Conservation (phyloP, 2,329 filamentous ascomycete species). For the Sporothrix mexicana region DNA sequence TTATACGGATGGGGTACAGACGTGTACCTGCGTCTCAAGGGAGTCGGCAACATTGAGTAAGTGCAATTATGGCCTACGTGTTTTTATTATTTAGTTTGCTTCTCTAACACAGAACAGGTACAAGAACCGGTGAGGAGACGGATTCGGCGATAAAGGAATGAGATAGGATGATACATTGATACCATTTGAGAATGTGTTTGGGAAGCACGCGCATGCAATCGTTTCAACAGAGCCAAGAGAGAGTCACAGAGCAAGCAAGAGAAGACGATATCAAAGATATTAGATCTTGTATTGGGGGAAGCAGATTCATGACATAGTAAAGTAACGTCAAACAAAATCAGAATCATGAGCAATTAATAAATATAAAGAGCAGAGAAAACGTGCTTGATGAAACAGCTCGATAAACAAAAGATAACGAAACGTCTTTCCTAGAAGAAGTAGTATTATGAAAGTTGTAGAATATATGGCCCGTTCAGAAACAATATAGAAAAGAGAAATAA, state of each 20-base stretch:
- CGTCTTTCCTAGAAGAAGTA: constrained; percentile 11
- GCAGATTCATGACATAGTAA: not conserved
- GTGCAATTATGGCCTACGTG: not conserved
- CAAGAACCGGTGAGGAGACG: not conserved
- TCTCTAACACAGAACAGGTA: constrained; percentile 9
- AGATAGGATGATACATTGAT: constrained; percentile 11
- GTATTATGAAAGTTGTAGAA: constrained; percentile 14
- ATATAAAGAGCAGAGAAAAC: not conserved
- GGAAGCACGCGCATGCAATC: no score
- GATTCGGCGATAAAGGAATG: not conserved
- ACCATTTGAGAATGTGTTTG: not conserved
- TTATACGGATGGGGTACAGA: constrained; percentile 89
- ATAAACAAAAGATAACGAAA: not conserved
- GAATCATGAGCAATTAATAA: not conserved
- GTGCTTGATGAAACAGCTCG: not conserved
- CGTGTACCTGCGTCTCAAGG: constrained; percentile 69
- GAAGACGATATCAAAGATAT: not conserved
- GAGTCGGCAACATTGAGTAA: constrained; percentile 61
- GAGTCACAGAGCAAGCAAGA: not conserved
- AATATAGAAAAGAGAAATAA: not conserved
- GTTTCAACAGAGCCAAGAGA: not conserved
- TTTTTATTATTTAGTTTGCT: not conserved
- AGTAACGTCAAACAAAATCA: not conserved
- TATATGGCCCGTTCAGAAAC: not conserved
- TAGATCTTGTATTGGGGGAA: not conserved